A percentile compares a stretch with the other conserved stretches of the same genome.
These are phyloP conservation scores for Psilocybe sp. DNA, from an alignment of 768 basidiomycete genomes.

Conservation along the genomic window DNA sequence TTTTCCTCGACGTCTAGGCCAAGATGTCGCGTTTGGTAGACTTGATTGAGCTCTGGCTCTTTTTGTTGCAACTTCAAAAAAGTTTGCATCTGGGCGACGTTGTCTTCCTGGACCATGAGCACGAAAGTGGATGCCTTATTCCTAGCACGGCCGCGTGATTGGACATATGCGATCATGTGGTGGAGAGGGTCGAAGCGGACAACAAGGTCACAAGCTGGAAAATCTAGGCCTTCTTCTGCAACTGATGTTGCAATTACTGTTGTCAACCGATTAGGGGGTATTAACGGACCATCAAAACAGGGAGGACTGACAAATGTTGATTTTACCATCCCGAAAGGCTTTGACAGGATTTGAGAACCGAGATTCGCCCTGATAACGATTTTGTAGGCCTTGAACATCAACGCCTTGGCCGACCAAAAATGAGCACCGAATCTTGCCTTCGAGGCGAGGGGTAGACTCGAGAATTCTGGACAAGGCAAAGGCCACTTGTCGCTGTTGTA, in stretches of 20 bases:
- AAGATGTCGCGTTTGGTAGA: slow-evolving; percentile 56
- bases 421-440: slow-evolving; percentile 54
- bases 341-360: slow-evolving; percentile 54
- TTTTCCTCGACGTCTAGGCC: slow-evolving; percentile 21
- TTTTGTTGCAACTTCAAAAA: slow-evolving; percentile 57
- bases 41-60: slow-evolving; percentile 62
- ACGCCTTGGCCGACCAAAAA: slow-evolving; percentile 73
- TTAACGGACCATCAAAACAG: slow-evolving; percentile 1
- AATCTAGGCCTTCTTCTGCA: slow-evolving; percentile 91
- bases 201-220: slow-evolving; percentile 84
- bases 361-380: slow-evolving; percentile 34
- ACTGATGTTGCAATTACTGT: slow-evolving; percentile 81
- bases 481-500: slow-evolving; percentile 82
- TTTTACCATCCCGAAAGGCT: slow-evolving; percentile 59
- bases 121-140: slow-evolving; percentile 75
- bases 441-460: slow-evolving; percentile 54
- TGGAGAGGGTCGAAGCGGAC: slow-evolving; percentile 81
- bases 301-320: slow-evolving; percentile 64
- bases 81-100: slow-evolving; percentile 49
- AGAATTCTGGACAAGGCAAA: slow-evolving; percentile 65
- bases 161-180: slow-evolving; percentile 85
- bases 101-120: slow-evolving; percentile 72
- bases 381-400: slow-evolving; percentile 38
- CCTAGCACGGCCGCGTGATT: slow-evolving; percentile 85
- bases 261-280: background rate